These are phyloP conservation scores for Herpomyces periplanetae DNA, from an alignment of 2,329 filamentous ascomycete genomes.

Conservation along the genomic window DNA sequence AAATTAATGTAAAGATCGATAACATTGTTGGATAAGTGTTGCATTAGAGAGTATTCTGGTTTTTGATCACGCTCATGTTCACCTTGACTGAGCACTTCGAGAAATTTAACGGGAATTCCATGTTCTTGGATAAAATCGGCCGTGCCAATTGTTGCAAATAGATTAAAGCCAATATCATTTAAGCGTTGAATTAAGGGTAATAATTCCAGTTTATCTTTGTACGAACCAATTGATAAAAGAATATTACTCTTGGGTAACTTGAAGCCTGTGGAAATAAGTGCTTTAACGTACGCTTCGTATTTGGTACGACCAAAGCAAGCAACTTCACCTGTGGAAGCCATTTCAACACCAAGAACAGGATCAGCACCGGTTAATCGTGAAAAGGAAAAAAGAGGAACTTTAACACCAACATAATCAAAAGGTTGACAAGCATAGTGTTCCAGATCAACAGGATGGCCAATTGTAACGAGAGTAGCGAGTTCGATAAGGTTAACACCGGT, in stretches of 20 bases:
- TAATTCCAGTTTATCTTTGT: slow-evolving; percentile 95
- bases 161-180: slow-evolving; percentile 60
- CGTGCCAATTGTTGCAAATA: slow-evolving; percentile 83
- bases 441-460: slow-evolving; percentile 35
- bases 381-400: slow-evolving; percentile 97
- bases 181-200: slow-evolving; percentile 63
- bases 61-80: slow-evolving; percentile 46
- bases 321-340: slow-evolving; percentile 94
- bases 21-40: slow-evolving; percentile 84
- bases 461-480: slow-evolving; percentile 92
- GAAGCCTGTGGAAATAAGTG: slow-evolving; percentile 75
- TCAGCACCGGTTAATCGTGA: slow-evolving; percentile 81
- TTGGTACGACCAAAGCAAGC: slow-evolving; percentile 83
- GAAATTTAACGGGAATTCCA: slow-evolving; percentile 57
- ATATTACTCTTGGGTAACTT: slow-evolving; percentile 84
- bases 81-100: slow-evolving; percentile 29
- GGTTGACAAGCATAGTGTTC: slow-evolving; percentile 42
- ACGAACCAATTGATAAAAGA: slow-evolving; percentile 70
- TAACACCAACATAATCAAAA: slow-evolving; percentile 60
- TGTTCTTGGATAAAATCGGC: slow-evolving; percentile 87
- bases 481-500: slow-evolving; percentile 94
- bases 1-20: slow-evolving; percentile 97
- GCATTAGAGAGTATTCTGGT: slow-evolving; percentile 79
- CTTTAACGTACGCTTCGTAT: slow-evolving; percentile 92
- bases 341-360: slow-evolving; percentile 83